Evolutionary conservation across 768 basidiomycete genomes (phyloP), one percentile per base, ranked within the genome.

Genomic region (Crassisporium funariophilum): DNA sequence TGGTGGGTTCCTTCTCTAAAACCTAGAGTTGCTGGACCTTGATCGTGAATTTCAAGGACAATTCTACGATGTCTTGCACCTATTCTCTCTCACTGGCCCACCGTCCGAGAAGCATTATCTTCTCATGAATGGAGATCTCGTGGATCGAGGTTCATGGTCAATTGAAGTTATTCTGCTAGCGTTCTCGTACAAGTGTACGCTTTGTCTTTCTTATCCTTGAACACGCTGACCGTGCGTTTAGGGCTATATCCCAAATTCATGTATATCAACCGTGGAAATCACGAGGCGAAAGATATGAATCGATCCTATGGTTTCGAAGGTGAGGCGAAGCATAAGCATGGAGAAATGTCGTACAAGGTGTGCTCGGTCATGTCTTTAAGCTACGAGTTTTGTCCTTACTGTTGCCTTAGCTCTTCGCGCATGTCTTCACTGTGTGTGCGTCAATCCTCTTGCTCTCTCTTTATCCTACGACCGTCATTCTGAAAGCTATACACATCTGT

Each of bases 211-310:
- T 37, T 36, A 11, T n/a, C 12, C 35, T 34, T 35, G 41, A 41
- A 33, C 41, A 23, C 11, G 17, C 25, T 23, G 17, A 27, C 50
- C 35, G 54, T 42, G 21, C 20, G n/a, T 21, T 50, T 56, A 92
- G 91, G 95, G 95, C 70, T 98, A 46, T 93, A 91, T 68, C 95
- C 95, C 3, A 81, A 81, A 47, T 81, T 75, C 47, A 91, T 98
- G 77, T 95, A 80, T 66, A 82, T 99, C 63, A 98, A 99, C 65
- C 82, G 95, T 53, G 95, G 95, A 13, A 98, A 98, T 69, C 95
- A 98, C 61, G 93, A 95, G 70, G 86, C 92, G 49, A 90, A 91
- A 64, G 94, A 98, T 36, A 98, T 99, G 97, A 99, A 99, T 68
- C 74, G 86, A 39, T 81, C 85, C 16, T 94, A 95, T 65, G 93